phyloP scores from a whole-genome alignment of 2,329 filamentous ascomycete species.

The Scytalidium sp. region DNA sequence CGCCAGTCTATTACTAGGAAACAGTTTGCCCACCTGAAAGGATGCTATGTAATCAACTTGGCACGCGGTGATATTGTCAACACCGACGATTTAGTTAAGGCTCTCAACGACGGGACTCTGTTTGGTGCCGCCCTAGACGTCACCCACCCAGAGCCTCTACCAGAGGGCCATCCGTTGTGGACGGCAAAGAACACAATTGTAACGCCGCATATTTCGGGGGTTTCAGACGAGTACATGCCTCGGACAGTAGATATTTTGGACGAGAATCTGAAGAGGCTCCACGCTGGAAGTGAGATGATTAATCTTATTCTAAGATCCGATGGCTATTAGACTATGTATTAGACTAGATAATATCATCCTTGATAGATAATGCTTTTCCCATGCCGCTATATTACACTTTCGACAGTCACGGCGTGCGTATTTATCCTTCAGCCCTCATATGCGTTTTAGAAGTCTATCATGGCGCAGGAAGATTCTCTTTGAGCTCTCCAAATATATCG shows the following conservation, averaged over 20 bases:
- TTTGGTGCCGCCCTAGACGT: conserved; percentile 67
- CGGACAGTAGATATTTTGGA: conserved; percentile 40
- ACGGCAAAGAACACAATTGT: conserved; percentile 67
- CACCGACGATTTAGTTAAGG: conserved; percentile 50
- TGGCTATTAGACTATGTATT: conserved; percentile 20
- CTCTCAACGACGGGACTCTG: conserved; percentile 40
- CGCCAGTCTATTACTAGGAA: neutral
- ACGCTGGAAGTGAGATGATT: conserved; percentile 33
- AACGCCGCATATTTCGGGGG: conserved; percentile 38
- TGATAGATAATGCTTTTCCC: neutral
- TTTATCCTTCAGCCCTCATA: too few species aligned
- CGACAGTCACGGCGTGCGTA: neutral
- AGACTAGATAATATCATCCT: neutral
- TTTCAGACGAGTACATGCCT: conserved; percentile 29
- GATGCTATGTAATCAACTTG: conserved; percentile 43
- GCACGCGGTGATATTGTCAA: conserved; percentile 58
- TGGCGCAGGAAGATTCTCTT: neutral
- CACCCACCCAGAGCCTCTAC: conserved; percentile 75
- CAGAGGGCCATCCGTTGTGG: conserved; percentile 67
- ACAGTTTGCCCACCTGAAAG: neutral
- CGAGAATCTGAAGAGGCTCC: conserved; percentile 37
- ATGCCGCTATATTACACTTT: neutral
- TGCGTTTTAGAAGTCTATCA: too few species aligned
- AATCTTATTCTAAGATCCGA: conserved; percentile 38
- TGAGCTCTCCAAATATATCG: conserved; percentile 24